phyloP scores from a whole-genome alignment of 805 yeast species.

The Nakazawaea ambrosiae region DNA sequence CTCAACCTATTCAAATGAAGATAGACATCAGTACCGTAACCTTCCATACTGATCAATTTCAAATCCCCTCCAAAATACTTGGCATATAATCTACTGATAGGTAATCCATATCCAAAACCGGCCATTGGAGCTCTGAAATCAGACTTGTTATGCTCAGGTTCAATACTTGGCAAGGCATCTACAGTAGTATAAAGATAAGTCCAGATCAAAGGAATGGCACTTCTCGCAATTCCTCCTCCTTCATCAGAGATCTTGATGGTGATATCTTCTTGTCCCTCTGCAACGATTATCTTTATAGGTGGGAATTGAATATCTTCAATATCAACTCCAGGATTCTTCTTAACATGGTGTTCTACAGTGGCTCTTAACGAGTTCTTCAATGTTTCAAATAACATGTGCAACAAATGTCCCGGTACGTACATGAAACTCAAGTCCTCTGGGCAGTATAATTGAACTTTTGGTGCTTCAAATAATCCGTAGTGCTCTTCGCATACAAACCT shows the following conservation, averaged over 20 bases:
- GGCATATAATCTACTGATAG: slow-evolving; percentile 79
- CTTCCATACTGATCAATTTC: slow-evolving; percentile 85
- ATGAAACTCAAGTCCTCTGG: slow-evolving; percentile 72
- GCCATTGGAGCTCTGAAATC: slow-evolving; percentile 89
- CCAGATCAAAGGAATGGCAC: slow-evolving; percentile 83
- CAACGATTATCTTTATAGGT: slow-evolving; percentile 78
- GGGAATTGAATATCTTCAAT: slow-evolving; percentile 69
- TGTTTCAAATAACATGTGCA: slow-evolving; percentile 86
- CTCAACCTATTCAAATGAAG: slow-evolving; percentile 76
- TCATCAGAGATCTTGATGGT: slow-evolving; percentile 88
- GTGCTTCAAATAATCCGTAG: slow-evolving; percentile 82
- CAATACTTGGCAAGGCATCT: slow-evolving; percentile 58
- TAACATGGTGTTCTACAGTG: slow-evolving; percentile 74
- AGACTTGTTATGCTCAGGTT: slow-evolving; percentile 48
- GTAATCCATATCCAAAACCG: slow-evolving; percentile 89
- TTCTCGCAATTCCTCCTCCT: slow-evolving; percentile 89
- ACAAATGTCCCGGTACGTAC: slow-evolving; percentile 90
- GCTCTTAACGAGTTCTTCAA: slow-evolving; percentile 84
- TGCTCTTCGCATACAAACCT: slow-evolving; percentile 87
- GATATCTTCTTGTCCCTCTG: slow-evolving; percentile 85
- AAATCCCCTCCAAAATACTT: slow-evolving; percentile 89
- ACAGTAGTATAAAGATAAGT: slow-evolving; percentile 89
- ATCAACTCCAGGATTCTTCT: slow-evolving; percentile 38
- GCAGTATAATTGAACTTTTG: slow-evolving; percentile 72
- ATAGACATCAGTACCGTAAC: slow-evolving; percentile 90